phyloP scores from a whole-genome alignment of 139 green algal species.

The Chlorella sp. region DNA sequence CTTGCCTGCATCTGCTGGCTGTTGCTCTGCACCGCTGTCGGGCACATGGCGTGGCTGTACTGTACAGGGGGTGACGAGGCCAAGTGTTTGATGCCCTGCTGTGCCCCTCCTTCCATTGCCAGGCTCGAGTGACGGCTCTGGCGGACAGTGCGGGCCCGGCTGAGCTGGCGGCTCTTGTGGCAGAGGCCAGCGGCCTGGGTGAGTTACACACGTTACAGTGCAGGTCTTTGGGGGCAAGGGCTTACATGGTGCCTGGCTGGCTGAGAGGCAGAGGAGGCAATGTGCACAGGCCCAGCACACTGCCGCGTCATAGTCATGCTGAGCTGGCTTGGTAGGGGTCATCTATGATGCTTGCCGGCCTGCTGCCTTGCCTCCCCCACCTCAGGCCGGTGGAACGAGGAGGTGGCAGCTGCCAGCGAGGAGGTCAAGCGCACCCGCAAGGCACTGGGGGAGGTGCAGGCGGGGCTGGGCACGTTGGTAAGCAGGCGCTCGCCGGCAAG shows the following conservation, averaged over 20 bases:
- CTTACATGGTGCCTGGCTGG: no score
- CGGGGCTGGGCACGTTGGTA: slow-evolving; percentile 1
- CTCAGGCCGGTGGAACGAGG: slow-evolving; percentile 51
- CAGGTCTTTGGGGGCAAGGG: no score
- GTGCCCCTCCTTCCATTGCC: not conserved
- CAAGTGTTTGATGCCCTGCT: not conserved
- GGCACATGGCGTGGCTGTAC: no score
- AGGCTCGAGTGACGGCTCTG: slow-evolving; percentile 23
- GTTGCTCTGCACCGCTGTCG: not conserved
- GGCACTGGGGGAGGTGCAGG: slow-evolving; percentile 38
- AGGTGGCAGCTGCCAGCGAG: slow-evolving; percentile 37
- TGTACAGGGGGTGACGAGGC: not conserved
- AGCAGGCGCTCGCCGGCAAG: no score
- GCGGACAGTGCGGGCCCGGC: not conserved
- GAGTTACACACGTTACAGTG: no score
- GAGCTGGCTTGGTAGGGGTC: not conserved
- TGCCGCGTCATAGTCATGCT: not conserved
- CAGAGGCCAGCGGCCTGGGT: slow-evolving; percentile 52
- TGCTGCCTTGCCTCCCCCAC: not conserved
- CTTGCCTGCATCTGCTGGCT: not conserved
- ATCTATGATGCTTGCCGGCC: not conserved
- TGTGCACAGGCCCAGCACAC: not conserved
- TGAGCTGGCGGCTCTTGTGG: slow-evolving; percentile 49
- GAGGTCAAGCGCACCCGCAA: slow-evolving; percentile 49
- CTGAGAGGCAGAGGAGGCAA: no score